These are phyloP conservation scores for Aureobasidium sp. DNA, from an alignment of 2,329 filamentous ascomycete genomes.

Conservation along the genomic window DNA sequence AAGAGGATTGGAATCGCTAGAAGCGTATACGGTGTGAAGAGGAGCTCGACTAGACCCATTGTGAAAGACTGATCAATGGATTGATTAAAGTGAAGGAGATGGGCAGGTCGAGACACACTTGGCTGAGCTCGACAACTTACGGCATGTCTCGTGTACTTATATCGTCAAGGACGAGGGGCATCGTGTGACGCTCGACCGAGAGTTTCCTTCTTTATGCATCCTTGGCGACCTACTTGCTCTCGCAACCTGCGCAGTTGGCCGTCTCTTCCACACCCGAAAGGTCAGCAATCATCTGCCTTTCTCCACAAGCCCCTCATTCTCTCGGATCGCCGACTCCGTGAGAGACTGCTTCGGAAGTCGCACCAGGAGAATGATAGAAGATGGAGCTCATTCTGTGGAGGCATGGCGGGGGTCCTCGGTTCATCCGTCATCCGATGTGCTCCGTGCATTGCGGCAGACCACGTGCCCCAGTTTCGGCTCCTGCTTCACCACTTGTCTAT, in stretches of 20 bases:
- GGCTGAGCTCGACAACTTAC: background rate
- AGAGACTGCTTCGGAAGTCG: background rate
- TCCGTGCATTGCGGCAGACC: constrained; percentile 3
- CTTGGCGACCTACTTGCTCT: background rate
- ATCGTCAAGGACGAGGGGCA: background rate
- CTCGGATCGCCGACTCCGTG: background rate
- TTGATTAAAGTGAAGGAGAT: background rate
- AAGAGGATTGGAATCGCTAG: constrained; percentile 45
- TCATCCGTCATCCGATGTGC: background rate
- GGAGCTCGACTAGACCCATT: constrained; percentile 32
- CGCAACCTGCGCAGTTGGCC: background rate
- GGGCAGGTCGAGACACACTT: background rate
- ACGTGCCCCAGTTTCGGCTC: background rate
- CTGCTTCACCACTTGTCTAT: background rate
- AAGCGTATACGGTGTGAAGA: constrained; percentile 42
- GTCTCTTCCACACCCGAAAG: background rate
- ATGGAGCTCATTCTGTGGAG: background rate
- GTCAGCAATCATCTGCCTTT: background rate
- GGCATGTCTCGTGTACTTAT: background rate
- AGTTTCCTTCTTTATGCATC: background rate
- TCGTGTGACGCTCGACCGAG: background rate
- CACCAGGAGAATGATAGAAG: background rate
- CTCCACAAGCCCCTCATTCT: background rate
- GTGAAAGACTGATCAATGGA: constrained; percentile 4
- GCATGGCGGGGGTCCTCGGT: background rate